Percentiles rank a stretch among this genome's conserved stretches.
Conservation (phyloP, 2,329 filamentous ascomycete species). For the Trichoderma sp. region DNA sequence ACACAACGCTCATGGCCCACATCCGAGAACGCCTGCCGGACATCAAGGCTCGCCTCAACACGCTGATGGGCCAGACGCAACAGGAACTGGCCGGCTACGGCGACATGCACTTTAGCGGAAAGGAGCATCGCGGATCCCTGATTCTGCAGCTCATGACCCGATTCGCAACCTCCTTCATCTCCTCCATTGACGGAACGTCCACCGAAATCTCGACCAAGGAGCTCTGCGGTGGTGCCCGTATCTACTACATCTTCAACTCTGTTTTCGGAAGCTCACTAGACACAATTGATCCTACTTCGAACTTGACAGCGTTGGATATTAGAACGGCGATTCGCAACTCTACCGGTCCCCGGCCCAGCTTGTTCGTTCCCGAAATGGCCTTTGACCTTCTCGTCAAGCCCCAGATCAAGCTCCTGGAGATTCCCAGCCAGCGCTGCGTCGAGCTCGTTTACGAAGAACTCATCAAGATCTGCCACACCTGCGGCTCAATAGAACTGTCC, state of each 20-base stretch:
- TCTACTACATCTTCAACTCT: constrained; percentile 99
- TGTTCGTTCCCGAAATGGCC: constrained; percentile 96
- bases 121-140: constrained; percentile 91
- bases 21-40: constrained; percentile 95
- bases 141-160: constrained; percentile 98
- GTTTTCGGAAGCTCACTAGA: constrained; percentile 97
- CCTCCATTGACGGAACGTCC: constrained; percentile 97
- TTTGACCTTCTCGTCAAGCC: constrained; percentile 98
- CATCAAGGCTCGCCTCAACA: constrained; percentile 97
- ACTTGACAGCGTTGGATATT: constrained; percentile 92
- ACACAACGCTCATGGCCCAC: constrained; percentile 92
- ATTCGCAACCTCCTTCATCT: constrained; percentile 96
- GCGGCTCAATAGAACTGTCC: constrained; percentile 89
- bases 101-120: constrained; percentile 95
- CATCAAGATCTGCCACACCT: constrained; percentile 99
- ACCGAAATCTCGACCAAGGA: constrained; percentile 99
- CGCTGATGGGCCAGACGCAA: constrained; percentile 98
- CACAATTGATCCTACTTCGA: constrained; percentile 92
- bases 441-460: constrained; percentile 98
- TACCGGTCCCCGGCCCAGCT: constrained; percentile 88
- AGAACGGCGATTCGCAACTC: constrained; percentile 97
- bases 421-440: constrained; percentile 93
- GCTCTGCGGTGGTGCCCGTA: constrained; percentile 88
- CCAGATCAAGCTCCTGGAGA: constrained; percentile 94
- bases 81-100: constrained; percentile 98